phyloP scores from a whole-genome alignment of 352 stramenopile genomes.

The Phytopythium montanum region DNA sequence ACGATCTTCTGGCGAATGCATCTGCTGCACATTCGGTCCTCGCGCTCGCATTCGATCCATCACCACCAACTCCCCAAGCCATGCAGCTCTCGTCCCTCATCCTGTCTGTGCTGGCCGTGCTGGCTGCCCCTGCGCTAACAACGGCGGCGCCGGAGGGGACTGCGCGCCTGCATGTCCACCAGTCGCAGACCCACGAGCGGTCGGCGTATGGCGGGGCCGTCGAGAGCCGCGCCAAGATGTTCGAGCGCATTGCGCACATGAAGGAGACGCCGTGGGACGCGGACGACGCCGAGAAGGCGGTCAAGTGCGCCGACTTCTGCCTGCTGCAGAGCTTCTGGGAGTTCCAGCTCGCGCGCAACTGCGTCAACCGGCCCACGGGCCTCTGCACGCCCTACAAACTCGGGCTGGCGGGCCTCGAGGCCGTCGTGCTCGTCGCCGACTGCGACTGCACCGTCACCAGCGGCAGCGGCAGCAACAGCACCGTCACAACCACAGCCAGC shows the following conservation, averaged over 20 bases:
- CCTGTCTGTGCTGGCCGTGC: conserved; percentile 6
- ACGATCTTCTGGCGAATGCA: too few relatives aligned
- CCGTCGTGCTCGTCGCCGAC: conserved; percentile 53
- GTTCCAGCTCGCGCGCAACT: conserved; percentile 58
- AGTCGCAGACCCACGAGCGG: conserved; percentile 12
- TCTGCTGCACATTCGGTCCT: background rate
- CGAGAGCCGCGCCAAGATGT: conserved; percentile 35
- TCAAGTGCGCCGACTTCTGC: conserved; percentile 66
- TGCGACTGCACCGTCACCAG: conserved; percentile 28
- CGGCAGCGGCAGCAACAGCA: conserved; percentile 17
- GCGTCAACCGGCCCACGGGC: conserved; percentile 39
- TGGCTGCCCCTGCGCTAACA: conserved; percentile 8
- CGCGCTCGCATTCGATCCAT: background rate
- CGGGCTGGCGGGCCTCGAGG: conserved; percentile 34
- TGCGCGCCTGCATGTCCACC: conserved; percentile 11
- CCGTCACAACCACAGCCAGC: background rate
- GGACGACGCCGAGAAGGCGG: conserved; percentile 29
- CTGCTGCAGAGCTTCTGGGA: conserved; percentile 53
- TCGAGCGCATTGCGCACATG: conserved; percentile 37
- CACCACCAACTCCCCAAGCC: conserved; percentile 1
- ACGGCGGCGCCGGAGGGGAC: conserved; percentile 5
- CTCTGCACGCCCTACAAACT: conserved; percentile 64
- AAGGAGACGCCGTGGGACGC: conserved; percentile 72
- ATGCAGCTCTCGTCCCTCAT: conserved; percentile 13
- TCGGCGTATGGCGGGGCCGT: conserved; percentile 20